A percentile compares a stretch with the other conserved stretches of the same genome.
Evolutionary conservation across 1,139 yeast genomes (phyloP).

Genomic region (Pichia sp.): DNA sequence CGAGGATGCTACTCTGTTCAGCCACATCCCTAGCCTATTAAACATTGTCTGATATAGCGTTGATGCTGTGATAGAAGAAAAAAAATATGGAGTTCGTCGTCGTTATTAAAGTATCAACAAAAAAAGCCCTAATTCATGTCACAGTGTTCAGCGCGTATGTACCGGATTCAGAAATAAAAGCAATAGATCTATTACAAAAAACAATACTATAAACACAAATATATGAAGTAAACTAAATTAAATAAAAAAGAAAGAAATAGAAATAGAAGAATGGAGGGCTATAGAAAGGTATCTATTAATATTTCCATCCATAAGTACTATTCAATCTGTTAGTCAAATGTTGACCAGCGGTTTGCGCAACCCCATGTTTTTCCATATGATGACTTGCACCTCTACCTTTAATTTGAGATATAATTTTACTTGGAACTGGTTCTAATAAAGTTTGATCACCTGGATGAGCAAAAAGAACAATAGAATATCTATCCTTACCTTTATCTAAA

Average conservation of each 20-base stretch:
- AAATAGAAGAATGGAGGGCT: background rate
- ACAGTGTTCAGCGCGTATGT: no score
- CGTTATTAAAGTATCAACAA: no score
- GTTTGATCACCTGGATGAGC: constrained; percentile 72
- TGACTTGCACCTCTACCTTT: constrained; percentile 45
- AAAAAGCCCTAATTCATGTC: no score
- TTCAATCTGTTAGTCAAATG: constrained; percentile 61
- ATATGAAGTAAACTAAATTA: no score
- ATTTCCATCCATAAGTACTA: constrained; percentile 48
- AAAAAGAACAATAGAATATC: constrained; percentile 78
- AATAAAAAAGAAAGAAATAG: background rate
- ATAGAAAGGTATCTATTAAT: constrained; percentile 2
- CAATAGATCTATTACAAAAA: no score
- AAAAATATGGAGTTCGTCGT: no score
- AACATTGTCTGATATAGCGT: no score
- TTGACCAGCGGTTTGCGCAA: constrained; percentile 55
- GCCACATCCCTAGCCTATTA: no score
- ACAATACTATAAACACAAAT: no score
- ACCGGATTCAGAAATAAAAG: no score
- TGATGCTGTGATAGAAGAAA: no score
- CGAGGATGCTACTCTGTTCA: no score
- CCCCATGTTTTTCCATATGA: constrained; percentile 31
- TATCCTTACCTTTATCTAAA: constrained; percentile 53
- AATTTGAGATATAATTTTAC: constrained; percentile 41
- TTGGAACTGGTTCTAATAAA: constrained; percentile 64